Conservation (phyloP, 176 grass and related monocot genomes). For the Carex scoparia region DNA sequence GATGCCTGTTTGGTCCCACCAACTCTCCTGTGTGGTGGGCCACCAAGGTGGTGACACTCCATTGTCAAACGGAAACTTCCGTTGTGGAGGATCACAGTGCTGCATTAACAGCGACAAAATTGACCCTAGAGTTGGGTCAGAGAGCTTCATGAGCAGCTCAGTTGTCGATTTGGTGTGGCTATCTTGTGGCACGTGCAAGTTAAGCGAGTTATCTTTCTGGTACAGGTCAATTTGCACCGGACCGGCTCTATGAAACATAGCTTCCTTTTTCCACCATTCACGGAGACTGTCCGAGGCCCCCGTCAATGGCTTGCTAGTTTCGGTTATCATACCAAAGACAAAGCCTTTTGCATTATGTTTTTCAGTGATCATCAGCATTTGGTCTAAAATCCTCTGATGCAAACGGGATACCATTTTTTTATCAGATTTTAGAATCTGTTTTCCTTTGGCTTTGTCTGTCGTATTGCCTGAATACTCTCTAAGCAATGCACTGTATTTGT, state of each 20-base stretch:
- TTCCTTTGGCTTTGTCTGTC: neutral
- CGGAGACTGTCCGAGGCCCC: too few relatives aligned
- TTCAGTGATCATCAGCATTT: too few relatives aligned
- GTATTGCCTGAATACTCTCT: neutral
- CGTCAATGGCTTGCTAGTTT: too few relatives aligned
- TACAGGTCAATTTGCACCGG: neutral
- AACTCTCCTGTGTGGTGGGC: conserved; percentile 22
- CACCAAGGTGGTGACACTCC: conserved; percentile 50
- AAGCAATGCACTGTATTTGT: neutral
- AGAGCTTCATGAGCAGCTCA: conserved; percentile 19
- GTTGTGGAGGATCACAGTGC: conserved; percentile 68
- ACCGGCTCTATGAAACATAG: neutral
- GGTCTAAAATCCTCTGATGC: too few relatives aligned
- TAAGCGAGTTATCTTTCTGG: conserved; percentile 44
- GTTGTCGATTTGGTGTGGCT: conserved; percentile 40
- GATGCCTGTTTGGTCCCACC: conserved; percentile 48
- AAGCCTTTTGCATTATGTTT: too few relatives aligned
- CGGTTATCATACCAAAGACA: too few relatives aligned
- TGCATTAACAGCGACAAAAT: conserved; percentile 68
- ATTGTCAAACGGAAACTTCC: conserved; percentile 60
- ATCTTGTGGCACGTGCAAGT: conserved; percentile 39
- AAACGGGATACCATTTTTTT: too few relatives aligned
- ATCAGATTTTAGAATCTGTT: neutral
- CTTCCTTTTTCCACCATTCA: neutral
- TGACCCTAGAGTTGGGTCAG: conserved; percentile 47